Base-by-base conservation (phyloP, 2,329 filamentous ascomycete species). In the Neocucurbitaria cava region DNA sequence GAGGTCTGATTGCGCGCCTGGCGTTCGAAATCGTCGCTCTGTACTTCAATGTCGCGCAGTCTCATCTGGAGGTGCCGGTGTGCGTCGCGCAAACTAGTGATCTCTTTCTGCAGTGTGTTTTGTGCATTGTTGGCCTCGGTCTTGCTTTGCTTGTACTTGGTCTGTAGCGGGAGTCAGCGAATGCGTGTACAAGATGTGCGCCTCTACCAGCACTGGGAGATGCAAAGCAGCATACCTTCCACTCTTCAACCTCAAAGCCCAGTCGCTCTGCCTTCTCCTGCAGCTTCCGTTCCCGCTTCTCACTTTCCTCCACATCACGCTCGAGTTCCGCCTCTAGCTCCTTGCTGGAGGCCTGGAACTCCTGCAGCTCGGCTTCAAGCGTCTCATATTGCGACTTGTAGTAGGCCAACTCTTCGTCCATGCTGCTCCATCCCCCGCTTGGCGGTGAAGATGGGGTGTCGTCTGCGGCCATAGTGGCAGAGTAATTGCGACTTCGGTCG, bases 351-450 rank as follows among this genome's bases (percentile, higher is more conserved):
- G 91, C 85, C 72, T 96, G 91, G 75, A 99, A 99, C 70, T 99
- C 95, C 59, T 90, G 86, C 57, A 99, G 86, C 77, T 99, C 95
- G 48, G 87, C 83, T 78, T 97, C 95, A 33, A 99, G 85, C 73
- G 92, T 87, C 78, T 96, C 92, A 79, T 98, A 98, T 76, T 98
- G 94, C 49, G 87, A 79, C 82, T 99, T 99, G 85, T 98, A 99
- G 85, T 95, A 97, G 54, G 89, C 85, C 47, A 99, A 83, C 58
- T 93, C 89, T 71, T 95, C 91, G 71, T 92, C 88, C 62, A 79
- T 63, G 56, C 64, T 75, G 52, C 44, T 59, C 65, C 72, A 74
- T 40, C 66, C 65, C 35, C 63, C 66, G 46, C 64, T 57, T 44
- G 66, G 64, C 28, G 73, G 72, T 56, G 73, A 74, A 35, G 72